Conservation (phyloP, 495 filamentous ascomycete genomes). For the Echria macrotheca region DNA sequence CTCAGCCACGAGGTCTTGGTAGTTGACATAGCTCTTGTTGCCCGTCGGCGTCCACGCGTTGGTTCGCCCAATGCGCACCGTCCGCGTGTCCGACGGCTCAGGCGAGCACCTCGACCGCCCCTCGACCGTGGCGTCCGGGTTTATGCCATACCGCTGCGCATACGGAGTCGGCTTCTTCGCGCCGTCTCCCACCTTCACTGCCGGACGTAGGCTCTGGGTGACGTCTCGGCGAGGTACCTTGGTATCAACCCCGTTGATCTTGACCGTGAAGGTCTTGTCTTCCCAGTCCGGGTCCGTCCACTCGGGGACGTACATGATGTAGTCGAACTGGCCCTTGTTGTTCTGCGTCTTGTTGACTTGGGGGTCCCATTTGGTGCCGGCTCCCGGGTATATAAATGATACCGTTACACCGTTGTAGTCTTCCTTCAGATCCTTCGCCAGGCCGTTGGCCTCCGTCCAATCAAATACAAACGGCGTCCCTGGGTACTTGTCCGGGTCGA, state of each 20-base stretch:
- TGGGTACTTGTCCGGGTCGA: too few species aligned
- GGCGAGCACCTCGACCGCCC: slow-evolving; percentile 35
- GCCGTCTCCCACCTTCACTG: slow-evolving; percentile 20
- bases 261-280: not conserved
- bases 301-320: not conserved
- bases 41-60: not conserved
- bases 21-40: slow-evolving; percentile 6
- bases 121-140: slow-evolving; percentile 15
- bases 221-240: slow-evolving; percentile 13
- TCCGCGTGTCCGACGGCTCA: slow-evolving; percentile 19
- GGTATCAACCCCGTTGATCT: not conserved
- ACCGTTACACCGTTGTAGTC: too few species aligned
- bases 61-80: not conserved
- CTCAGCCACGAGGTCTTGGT: not conserved
- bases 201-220: slow-evolving; percentile 21
- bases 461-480: too few species aligned
- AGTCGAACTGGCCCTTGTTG: too few species aligned
- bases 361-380: too few species aligned
- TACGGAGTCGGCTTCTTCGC: slow-evolving; percentile 25
- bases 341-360: too few species aligned
- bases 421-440: too few species aligned
- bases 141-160: slow-evolving; percentile 31
- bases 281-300: not conserved
- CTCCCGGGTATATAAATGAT: too few species aligned
- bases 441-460: too few species aligned